A percentile compares a stretch with the other conserved stretches of the same genome.
These are phyloP conservation scores for Mucor indicus DNA, from an alignment of 371 early-diverging fungal species.

Conservation along the genomic window DNA sequence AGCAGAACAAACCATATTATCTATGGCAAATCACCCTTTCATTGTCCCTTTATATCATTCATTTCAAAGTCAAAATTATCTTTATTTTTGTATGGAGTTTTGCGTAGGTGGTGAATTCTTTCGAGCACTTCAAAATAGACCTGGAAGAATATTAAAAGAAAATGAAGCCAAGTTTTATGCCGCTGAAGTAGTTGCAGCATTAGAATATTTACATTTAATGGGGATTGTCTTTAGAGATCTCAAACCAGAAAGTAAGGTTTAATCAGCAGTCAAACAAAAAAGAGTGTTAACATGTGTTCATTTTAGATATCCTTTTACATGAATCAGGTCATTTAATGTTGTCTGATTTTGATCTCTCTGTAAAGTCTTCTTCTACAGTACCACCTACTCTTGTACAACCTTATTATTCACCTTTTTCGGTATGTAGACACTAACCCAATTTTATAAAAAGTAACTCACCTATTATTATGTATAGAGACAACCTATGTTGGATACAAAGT, in stretches of 20 bases:
- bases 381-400: constrained; percentile 80
- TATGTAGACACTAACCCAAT: constrained; percentile 21
- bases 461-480: constrained; percentile 12
- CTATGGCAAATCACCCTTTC: constrained; percentile 87
- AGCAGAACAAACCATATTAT: constrained; percentile 75
- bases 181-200: constrained; percentile 81
- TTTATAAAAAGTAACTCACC: not conserved
- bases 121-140: constrained; percentile 57
- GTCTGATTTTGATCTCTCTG: constrained; percentile 91
- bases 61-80: constrained; percentile 81
- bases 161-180: constrained; percentile 83
- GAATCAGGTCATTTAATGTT: constrained; percentile 81
- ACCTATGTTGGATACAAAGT: constrained; percentile 75
- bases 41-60: constrained; percentile 95
- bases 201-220: constrained; percentile 85
- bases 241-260: constrained; percentile 92
- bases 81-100: constrained; percentile 96
- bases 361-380: constrained; percentile 78
- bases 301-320: constrained; percentile 85
- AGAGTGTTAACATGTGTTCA: constrained; percentile 84
- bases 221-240: constrained; percentile 89
- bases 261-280: too few relatives aligned
- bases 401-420: constrained; percentile 43
- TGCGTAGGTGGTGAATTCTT: constrained; percentile 99
- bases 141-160: constrained; percentile 78